Evolutionary conservation across 2,329 filamentous ascomycete species (phyloP).

Genomic region (Pseudocercospora macadamiae): DNA sequence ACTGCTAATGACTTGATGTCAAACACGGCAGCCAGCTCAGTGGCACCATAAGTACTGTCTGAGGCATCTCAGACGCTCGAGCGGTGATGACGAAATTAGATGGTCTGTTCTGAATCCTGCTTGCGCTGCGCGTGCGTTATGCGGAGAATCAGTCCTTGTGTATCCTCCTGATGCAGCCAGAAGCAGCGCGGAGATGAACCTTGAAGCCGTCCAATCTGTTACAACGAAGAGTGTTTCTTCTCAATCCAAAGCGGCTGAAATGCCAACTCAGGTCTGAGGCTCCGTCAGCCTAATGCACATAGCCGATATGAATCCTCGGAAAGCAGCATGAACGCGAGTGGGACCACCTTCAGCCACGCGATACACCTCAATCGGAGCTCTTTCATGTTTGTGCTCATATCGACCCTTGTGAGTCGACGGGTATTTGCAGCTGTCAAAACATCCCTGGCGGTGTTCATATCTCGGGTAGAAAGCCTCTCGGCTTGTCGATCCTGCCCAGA

Average conservation of each 20-base stretch:
- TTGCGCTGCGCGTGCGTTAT: constrained; percentile 10
- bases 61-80: constrained; percentile 16
- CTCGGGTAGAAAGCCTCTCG: neutral
- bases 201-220: neutral
- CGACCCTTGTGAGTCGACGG: constrained; percentile 18
- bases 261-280: constrained; percentile 10
- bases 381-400: constrained; percentile 19
- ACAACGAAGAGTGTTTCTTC: neutral
- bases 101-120: constrained; percentile 11
- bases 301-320: constrained; percentile 18
- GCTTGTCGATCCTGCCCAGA: neutral
- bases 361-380: constrained; percentile 16
- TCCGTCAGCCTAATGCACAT: constrained; percentile 18
- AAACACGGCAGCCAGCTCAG: constrained; percentile 15
- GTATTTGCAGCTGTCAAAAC: constrained; percentile 25
- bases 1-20: constrained; percentile 9
- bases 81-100: constrained; percentile 14
- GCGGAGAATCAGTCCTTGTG: constrained; percentile 5
- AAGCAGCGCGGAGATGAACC: constrained; percentile 6
- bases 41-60: constrained; percentile 12
- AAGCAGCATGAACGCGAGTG: constrained; percentile 23
- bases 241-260: constrained; percentile 3
- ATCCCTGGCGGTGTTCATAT: constrained; percentile 7
- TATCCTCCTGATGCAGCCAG: constrained; percentile 10
- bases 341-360: constrained; percentile 19